Conservation (phyloP, 495 filamentous ascomycete genomes). For the Rhizodiscina lignyota region DNA sequence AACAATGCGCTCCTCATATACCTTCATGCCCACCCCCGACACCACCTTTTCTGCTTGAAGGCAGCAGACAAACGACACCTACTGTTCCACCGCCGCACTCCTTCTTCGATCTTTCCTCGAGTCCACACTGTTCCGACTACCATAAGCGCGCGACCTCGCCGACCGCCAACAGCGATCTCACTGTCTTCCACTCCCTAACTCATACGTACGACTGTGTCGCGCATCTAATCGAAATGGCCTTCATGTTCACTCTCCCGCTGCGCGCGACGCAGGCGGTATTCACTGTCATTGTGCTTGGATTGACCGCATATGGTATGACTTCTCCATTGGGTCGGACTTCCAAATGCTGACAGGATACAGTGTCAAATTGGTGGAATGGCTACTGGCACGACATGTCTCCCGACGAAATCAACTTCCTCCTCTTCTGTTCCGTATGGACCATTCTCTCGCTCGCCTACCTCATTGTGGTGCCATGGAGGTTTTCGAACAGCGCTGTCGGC, state of each 20-base stretch:
- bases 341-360: slow-evolving; percentile 4
- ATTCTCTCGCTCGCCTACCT: slow-evolving; percentile 52
- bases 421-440: slow-evolving; percentile 61
- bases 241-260: slow-evolving; percentile 40
- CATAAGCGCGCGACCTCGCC: no score
- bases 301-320: slow-evolving; percentile 52
- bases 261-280: slow-evolving; percentile 49
- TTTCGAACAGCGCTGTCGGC: slow-evolving; percentile 34
- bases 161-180: no score
- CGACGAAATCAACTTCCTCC: slow-evolving; percentile 45
- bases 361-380: slow-evolving; percentile 20
- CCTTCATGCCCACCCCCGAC: no score
- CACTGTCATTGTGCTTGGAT: slow-evolving; percentile 50
- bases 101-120: no score
- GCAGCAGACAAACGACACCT: no score
- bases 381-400: slow-evolving; percentile 24
- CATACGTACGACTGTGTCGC: no score
- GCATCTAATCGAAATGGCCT: slow-evolving; percentile 21
- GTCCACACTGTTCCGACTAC: no score
- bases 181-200: no score
- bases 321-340: slow-evolving; percentile 5
- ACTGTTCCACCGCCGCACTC: no score
- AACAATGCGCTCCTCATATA: no score
- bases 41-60: no score
- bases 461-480: slow-evolving; percentile 40